Conservation (phyloP, 78 protist genomes). For the Tieghemostelium lacteum region DNA sequence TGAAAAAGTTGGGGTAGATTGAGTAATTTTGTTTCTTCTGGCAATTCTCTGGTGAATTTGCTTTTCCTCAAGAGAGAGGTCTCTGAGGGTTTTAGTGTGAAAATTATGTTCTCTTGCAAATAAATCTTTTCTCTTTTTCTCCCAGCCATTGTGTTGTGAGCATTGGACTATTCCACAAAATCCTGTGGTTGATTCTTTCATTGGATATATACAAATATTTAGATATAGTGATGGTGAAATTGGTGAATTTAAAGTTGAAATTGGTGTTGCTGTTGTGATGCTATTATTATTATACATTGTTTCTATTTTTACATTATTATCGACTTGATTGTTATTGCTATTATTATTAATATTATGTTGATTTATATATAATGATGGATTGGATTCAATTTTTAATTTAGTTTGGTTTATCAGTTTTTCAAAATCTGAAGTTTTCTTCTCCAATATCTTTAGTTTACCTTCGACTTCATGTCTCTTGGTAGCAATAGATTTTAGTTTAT, state of each 20-base stretch:
- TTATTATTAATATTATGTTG: constrained; percentile 15
- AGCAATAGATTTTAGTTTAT: constrained; percentile 26
- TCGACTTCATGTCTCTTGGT: constrained; percentile 47
- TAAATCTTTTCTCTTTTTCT: constrained; percentile 54
- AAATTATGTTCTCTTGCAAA: constrained; percentile 26
- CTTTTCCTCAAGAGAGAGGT: constrained; percentile 57
- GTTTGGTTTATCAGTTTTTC: constrained; percentile 42
- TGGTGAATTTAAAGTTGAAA: neutral
- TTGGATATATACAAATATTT: constrained; percentile 30
- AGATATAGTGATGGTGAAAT: neutral
- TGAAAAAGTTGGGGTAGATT: too few relatives aligned
- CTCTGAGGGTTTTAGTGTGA: constrained; percentile 57
- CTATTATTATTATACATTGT: neutral
- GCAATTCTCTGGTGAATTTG: constrained; percentile 71
- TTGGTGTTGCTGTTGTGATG: neutral
- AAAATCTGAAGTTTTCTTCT: constrained; percentile 50
- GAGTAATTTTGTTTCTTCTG: constrained; percentile 65
- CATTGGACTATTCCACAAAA: constrained; percentile 53
- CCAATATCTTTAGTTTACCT: constrained; percentile 34
- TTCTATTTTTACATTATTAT: neutral
- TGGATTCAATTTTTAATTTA: constrained; percentile 35
- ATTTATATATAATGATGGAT: neutral
- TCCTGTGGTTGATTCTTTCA: constrained; percentile 51
- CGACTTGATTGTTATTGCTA: neutral
- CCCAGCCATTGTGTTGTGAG: constrained; percentile 60